phyloP scores from a whole-genome alignment of 2,329 filamentous ascomycete species.

The Cladosporium sp. region DNA sequence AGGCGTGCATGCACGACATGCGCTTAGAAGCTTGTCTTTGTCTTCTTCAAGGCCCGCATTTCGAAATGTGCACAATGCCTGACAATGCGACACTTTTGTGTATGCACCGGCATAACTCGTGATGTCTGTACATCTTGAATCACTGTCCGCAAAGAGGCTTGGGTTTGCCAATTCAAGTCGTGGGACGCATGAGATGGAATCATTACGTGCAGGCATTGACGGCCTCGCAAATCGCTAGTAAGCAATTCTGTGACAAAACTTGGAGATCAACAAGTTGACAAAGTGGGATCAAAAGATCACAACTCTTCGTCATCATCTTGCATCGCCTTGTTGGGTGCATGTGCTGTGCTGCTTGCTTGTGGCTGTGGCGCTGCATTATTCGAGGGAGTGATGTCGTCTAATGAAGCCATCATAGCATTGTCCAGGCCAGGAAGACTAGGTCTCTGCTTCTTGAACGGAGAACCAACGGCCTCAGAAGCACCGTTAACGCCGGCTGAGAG shows the following conservation, averaged over 20 bases:
- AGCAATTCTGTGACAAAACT: neutral
- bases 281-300: conserved; percentile 26
- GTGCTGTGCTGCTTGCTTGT: conserved; percentile 17
- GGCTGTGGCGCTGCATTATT: conserved; percentile 16
- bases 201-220: neutral
- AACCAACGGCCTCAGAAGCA: conserved; percentile 55
- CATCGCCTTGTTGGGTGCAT: conserved; percentile 14
- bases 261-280: neutral
- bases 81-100: no score
- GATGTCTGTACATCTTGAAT: no score
- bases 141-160: no score
- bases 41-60: no score
- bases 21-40: no score
- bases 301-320: conserved; percentile 44
- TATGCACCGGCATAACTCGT: no score
- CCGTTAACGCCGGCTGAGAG: conserved; percentile 26
- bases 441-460: conserved; percentile 72
- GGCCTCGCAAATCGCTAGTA: neutral
- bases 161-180: no score
- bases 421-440: conserved; percentile 50
- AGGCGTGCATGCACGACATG: no score
- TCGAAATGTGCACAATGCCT: no score
- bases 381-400: conserved; percentile 17
- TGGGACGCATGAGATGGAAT: neutral
- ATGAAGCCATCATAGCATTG: conserved; percentile 20